Evolutionary conservation across 2,329 filamentous ascomycete species (phyloP).

Genomic region (Scytalidium sp.): DNA sequence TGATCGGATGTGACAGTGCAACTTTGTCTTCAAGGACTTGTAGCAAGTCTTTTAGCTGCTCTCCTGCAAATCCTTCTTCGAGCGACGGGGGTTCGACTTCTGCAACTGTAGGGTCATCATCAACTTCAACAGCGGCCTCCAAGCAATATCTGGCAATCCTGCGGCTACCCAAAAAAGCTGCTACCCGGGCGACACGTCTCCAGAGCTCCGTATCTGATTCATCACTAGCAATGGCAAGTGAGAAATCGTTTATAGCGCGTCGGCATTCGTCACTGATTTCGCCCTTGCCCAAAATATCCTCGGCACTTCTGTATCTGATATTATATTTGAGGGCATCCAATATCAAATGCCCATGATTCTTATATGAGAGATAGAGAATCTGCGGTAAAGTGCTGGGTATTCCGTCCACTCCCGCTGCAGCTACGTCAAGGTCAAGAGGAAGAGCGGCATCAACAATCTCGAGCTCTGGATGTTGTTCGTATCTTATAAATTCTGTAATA

Average conservation of each 20-base stretch:
- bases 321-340: conserved; percentile 69
- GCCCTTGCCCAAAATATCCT: conserved; percentile 34
- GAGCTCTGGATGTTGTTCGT: conserved; percentile 52
- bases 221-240: conserved; percentile 58
- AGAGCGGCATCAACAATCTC: conserved; percentile 47
- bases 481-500: conserved; percentile 76
- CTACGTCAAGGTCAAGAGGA: conserved; percentile 49
- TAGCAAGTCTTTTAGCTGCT: conserved; percentile 56
- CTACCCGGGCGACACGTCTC: conserved; percentile 57
- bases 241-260: conserved; percentile 53
- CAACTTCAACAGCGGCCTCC: conserved; percentile 64
- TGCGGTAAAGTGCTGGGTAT: conserved; percentile 80
- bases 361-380: conserved; percentile 89
- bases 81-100: conserved; percentile 62
- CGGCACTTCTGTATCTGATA: conserved; percentile 33
- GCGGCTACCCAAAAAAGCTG: conserved; percentile 53
- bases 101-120: conserved; percentile 61
- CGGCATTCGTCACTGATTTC: conserved; percentile 27
- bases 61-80: conserved; percentile 60
- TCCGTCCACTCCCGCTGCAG: conserved; percentile 65
- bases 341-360: conserved; percentile 90
- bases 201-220: conserved; percentile 66
- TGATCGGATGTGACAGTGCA: conserved; percentile 56
- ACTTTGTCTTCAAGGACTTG: conserved; percentile 51
- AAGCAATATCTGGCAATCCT: conserved; percentile 60